Evolutionary conservation across 2,329 filamentous ascomycete species (phyloP), one percentile per base, ranked within the genome.

Genomic region (Zasmidium citrigriseum): DNA sequence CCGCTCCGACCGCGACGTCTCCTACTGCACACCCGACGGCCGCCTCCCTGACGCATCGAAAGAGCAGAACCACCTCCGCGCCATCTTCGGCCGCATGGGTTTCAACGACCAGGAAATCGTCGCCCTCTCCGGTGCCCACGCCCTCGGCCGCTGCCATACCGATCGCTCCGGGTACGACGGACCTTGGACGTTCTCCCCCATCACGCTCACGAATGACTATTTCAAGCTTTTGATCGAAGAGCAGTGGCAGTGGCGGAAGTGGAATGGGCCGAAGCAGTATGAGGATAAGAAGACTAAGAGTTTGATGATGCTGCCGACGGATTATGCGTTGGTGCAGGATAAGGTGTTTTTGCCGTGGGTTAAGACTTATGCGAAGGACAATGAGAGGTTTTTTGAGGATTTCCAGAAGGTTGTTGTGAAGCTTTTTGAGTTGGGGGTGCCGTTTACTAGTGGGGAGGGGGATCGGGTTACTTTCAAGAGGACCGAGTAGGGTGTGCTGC

Each of bases 61-160:
- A 83, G 89, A 85, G 61, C 81, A 87, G 62, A 85, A 87, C 72
- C 93, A 98, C 79, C 84, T 98, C 69, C 89, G 95, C 71, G 85
- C 86, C 79, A 93, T 98, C 81, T 99, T 98, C 79, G 86, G 87
- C 77, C 91, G 93, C 74, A 98, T 98, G 93, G 93, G 93, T 67
- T 98, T 97, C 84, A 89, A 95, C 77, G 93, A 99, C 79, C 90
- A 90, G 72, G 93, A 97, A 78, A 98, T 98, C 73, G 93, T 97
- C 47, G 95, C 93, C 25, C 85, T 98, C 54, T 83, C 83, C 22
- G 92, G 92, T 67, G 92, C 89, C 50, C 92, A 96, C 80, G 89
- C 91, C 54, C 85, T 96, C 38, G 93, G 93, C 63, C 90, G 93
- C 66, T 96, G 90, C 81, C 95, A 98, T 83, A 82, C 87, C 9